Conservation (phyloP, 75 land plant genomes). For the Pinus albicaulis region DNA sequence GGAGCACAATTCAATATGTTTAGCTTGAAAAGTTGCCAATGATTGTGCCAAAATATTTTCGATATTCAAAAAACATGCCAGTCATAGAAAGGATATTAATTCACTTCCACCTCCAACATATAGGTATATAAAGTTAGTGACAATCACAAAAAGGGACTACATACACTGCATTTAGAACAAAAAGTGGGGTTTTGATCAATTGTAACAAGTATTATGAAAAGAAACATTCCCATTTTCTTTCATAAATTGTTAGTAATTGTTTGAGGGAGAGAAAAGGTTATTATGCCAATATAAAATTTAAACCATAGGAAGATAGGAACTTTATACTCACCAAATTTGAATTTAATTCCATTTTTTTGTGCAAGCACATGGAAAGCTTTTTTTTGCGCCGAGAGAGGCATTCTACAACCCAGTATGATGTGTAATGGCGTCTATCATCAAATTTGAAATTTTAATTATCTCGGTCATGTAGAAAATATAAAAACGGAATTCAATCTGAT, state of each 20-base stretch:
- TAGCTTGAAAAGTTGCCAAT: conserved; percentile 7
- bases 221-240: conserved; percentile 59
- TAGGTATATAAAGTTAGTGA: not conserved
- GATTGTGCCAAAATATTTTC: conserved; percentile 21
- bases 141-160: not conserved
- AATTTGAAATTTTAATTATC: too few species aligned
- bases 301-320: too few species aligned
- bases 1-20: not conserved
- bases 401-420: too few species aligned
- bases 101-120: not conserved
- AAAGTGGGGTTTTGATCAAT: conserved; percentile 63
- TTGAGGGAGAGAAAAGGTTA: not conserved
- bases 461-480: too few species aligned
- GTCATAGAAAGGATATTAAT: not conserved
- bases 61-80: not conserved
- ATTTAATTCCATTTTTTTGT: too few species aligned
- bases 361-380: too few species aligned
- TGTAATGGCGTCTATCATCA: too few species aligned
- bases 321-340: not conserved
- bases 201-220: conserved; percentile 74
- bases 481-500: too few species aligned
- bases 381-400: too few species aligned
- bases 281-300: not conserved
- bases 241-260: too few species aligned
- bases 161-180: conserved; percentile 83